Percentiles rank a stretch among this genome's conserved stretches.
Evolutionary conservation across 2,329 filamentous ascomycete genomes (phyloP).

Genomic region (Coniochaeta sp.): DNA sequence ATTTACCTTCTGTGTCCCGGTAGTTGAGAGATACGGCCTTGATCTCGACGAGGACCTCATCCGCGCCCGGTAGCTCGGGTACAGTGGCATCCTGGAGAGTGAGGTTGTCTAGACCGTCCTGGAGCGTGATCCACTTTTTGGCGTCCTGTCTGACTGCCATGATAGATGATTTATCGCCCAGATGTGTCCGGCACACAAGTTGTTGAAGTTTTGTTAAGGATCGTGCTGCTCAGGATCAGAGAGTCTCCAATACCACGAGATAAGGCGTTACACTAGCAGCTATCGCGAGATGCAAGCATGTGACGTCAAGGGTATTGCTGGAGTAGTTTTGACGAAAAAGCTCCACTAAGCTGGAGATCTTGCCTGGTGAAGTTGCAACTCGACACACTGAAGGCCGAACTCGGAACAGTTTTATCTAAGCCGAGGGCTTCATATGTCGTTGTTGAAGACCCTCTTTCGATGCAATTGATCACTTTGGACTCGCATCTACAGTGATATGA

Average conservation of each 20-base stretch:
- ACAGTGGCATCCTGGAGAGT: slow-evolving; percentile 23
- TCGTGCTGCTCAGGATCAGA: too few relatives aligned
- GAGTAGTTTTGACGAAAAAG: not conserved
- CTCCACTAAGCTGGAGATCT: not conserved
- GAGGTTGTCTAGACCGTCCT: slow-evolving; percentile 50
- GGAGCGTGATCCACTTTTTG: slow-evolving; percentile 39
- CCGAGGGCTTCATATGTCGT: too few relatives aligned
- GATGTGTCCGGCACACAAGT: too few relatives aligned
- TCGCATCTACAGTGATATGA: too few relatives aligned
- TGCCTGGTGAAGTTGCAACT: not conserved
- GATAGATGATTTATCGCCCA: not conserved
- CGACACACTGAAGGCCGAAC: not conserved
- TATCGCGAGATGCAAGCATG: not conserved
- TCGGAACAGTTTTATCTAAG: too few relatives aligned
- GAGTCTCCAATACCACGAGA: too few relatives aligned
- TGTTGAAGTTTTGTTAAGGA: too few relatives aligned
- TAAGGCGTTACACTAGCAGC: not conserved
- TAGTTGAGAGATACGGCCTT: slow-evolving; percentile 40
- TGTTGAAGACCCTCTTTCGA: too few relatives aligned
- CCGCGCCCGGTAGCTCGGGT: slow-evolving; percentile 37
- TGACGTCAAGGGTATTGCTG: not conserved
- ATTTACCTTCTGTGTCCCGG: slow-evolving; percentile 38
- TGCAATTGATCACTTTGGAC: too few relatives aligned
- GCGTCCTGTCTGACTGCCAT: slow-evolving; percentile 3
- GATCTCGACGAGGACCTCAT: slow-evolving; percentile 44